A percentile compares a stretch with the other conserved stretches of the same genome.
Conservation (phyloP, 805 yeast species). For the Priceomyces medius region DNA sequence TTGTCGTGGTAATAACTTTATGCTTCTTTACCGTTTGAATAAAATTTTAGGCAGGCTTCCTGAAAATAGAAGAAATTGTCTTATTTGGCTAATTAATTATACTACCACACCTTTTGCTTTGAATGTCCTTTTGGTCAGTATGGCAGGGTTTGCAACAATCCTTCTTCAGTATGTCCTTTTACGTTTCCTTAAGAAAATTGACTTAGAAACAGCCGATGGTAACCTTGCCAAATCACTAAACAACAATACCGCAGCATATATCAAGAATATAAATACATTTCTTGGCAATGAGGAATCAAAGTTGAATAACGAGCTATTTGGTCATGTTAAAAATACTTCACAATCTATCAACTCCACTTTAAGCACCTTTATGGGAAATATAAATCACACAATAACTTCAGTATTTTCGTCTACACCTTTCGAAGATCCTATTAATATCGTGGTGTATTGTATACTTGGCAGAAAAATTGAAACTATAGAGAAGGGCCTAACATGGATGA, state of each 20-base stretch:
- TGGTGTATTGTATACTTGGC: conserved; percentile 79
- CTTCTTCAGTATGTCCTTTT: conserved; percentile 55
- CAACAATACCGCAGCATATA: conserved; percentile 7
- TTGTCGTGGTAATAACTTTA: conserved; percentile 11
- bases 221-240: conserved; percentile 3
- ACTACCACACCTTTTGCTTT: conserved; percentile 53
- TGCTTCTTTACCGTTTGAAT: conserved; percentile 9
- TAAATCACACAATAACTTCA: conserved; percentile 57
- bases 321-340: conserved; percentile 62
- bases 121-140: conserved; percentile 49
- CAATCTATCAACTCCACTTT: conserved; percentile 60
- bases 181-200: conserved; percentile 5
- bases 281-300: conserved; percentile 46
- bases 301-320: conserved; percentile 65
- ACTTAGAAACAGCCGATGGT: background rate
- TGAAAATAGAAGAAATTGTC: conserved; percentile 7
- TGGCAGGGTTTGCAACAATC: conserved; percentile 56
- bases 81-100: conserved; percentile 49
- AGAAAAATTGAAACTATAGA: conserved; percentile 66
- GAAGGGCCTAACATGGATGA: conserved; percentile 76
- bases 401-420: conserved; percentile 71
- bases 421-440: conserved; percentile 57
- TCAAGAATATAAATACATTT: conserved; percentile 50
- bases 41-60: conserved; percentile 9
- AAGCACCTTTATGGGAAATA: conserved; percentile 50